phyloP scores from a whole-genome alignment of 805 yeast genomes.

The Ogataea sp. region DNA sequence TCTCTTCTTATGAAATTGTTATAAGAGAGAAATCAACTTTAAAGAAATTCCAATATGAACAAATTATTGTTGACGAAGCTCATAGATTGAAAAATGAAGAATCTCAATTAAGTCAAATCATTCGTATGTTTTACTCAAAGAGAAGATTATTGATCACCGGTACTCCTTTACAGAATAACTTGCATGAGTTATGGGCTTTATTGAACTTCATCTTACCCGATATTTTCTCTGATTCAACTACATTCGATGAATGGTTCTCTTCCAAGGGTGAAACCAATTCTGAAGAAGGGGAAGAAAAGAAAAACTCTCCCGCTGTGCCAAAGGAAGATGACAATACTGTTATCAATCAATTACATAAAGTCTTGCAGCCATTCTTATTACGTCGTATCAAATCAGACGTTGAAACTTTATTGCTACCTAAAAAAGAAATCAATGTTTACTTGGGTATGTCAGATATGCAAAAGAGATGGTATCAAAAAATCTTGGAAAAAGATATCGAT shows the following conservation, averaged over 20 bases:
- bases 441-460: constrained; percentile 77
- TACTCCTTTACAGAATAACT: constrained; percentile 73
- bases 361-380: constrained; percentile 63
- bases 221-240: constrained; percentile 63
- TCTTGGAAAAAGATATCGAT: constrained; percentile 72
- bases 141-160: constrained; percentile 72
- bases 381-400: constrained; percentile 76
- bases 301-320: constrained; percentile 13
- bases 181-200: constrained; percentile 78
- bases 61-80: constrained; percentile 75
- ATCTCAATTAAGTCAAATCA: constrained; percentile 62
- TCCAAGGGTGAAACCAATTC: constrained; percentile 29
- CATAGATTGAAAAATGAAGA: constrained; percentile 78
- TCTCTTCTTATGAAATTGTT: constrained; percentile 70
- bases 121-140: constrained; percentile 61
- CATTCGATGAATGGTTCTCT: constrained; percentile 71
- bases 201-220: constrained; percentile 72
- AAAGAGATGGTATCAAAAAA: constrained; percentile 66
- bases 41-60: constrained; percentile 65
- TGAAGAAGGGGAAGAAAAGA: constrained; percentile 23
- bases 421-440: constrained; percentile 65
- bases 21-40: constrained; percentile 65
- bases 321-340: constrained; percentile 30
- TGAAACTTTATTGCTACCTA: constrained; percentile 71
- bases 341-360: constrained; percentile 66